Evolutionary conservation across 805 yeast species (phyloP).

Genomic region (Scheffersomyces spartinae): DNA sequence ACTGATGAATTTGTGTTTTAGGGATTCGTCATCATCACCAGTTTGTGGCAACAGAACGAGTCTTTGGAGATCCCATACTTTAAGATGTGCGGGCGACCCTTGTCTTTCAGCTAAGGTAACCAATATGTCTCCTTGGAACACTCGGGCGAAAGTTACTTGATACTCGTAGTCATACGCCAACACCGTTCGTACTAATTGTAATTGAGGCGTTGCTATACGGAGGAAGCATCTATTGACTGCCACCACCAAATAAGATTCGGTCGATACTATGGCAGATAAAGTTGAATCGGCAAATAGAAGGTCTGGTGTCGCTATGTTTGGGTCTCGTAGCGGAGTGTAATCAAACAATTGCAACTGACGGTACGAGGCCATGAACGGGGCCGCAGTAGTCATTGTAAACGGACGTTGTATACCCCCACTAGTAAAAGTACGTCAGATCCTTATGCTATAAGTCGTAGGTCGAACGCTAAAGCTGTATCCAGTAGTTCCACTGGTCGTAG

Average conservation of each 20-base stretch:
- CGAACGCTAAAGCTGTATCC: too few species aligned
- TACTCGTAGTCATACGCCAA: constrained; percentile 56
- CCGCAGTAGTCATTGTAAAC: too few species aligned
- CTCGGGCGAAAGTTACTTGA: constrained; percentile 44
- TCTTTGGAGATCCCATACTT: constrained; percentile 62
- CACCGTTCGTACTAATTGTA: constrained; percentile 39
- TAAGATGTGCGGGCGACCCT: constrained; percentile 57
- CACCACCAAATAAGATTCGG: constrained; percentile 44
- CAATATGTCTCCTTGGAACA: constrained; percentile 39
- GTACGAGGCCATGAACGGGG: constrained; percentile 41
- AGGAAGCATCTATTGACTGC: constrained; percentile 44
- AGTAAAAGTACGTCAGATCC: too few species aligned
- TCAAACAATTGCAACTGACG: constrained; percentile 84
- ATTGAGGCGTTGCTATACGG: constrained; percentile 42
- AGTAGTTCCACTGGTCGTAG: too few species aligned
- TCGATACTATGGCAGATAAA: constrained; percentile 50
- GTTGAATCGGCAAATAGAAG: constrained; percentile 75
- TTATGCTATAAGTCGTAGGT: too few species aligned
- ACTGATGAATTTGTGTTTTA: constrained; percentile 12
- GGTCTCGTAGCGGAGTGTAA: constrained; percentile 74
- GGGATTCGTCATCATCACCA: constrained; percentile 11
- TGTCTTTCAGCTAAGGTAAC: constrained; percentile 66
- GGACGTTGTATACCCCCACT: too few species aligned
- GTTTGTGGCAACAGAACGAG: constrained; percentile 16
- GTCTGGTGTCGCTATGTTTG: constrained; percentile 46